phyloP scores from a whole-genome alignment of 257 asterid species.

The Solanum sejunctum region DNA sequence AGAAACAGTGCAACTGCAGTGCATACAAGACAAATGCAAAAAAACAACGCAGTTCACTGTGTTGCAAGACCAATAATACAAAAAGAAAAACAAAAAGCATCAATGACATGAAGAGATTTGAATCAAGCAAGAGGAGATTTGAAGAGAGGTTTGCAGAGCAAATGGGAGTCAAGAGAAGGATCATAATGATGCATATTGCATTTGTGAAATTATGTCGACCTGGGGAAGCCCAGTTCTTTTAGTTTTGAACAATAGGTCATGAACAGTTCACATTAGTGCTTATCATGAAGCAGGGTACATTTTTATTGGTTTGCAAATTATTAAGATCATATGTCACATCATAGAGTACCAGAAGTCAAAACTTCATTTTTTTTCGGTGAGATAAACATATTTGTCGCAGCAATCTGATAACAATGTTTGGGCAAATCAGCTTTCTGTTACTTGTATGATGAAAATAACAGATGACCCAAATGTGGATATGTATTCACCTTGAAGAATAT shows the following conservation, averaged over 20 bases:
- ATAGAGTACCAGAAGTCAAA: background rate
- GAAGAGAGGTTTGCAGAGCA: background rate
- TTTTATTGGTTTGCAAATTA: background rate
- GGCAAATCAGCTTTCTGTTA: background rate
- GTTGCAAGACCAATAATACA: background rate
- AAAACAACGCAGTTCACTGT: too few relatives aligned
- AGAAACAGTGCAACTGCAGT: background rate
- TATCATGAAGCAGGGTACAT: background rate
- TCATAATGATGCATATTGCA: background rate
- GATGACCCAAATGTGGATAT: background rate
- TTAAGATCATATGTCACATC: background rate
- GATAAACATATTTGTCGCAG: background rate
- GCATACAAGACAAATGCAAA: background rate
- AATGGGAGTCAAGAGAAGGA: background rate
- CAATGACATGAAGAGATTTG: background rate
- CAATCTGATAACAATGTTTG: background rate
- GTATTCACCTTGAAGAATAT: background rate
- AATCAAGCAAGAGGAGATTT: background rate
- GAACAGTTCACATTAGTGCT: background rate
- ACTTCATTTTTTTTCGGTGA: background rate
- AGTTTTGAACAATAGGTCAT: background rate
- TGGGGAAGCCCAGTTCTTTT: background rate
- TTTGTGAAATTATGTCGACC: background rate
- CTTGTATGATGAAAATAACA: background rate
- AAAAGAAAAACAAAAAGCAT: background rate